Evolutionary conservation across 2,329 filamentous ascomycete species (phyloP), one percentile per base, ranked within the genome.

Genomic region (Monilinia fructigena): DNA sequence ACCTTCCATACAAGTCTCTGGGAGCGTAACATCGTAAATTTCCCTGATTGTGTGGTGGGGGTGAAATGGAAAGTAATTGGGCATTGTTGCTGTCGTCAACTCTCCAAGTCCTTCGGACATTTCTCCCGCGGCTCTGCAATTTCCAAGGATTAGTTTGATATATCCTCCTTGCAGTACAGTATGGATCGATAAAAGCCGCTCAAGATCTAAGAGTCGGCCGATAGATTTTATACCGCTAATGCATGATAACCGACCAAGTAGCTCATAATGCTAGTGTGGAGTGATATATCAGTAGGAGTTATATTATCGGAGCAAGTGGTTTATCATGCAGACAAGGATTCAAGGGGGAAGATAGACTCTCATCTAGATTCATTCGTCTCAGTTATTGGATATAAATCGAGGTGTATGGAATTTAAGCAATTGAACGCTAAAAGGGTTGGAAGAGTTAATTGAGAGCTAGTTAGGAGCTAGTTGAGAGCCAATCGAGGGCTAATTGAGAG

Each of bases 371-470:
- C 20, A 35, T 59, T 35, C 56, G 26, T 59, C 42, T 59, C 42
- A 59, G 16, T 59, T n/a, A 59, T 59, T 48, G 56, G 56, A 48
- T 59, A 26, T 59, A 26, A 35, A 47, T 59, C 56, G 42, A 59
- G 56, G 42, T 59, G 56, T 47, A 59, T 18, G 26, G 31, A 18
- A n/a, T n/a, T 31, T 7, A 35, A 35, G 31, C 31, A 35, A 35
- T 7, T 35, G 31, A 35, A 35, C 31, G 31, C 31, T 35, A 28
- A 28, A 28, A 28, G 28, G 4, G 28, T 28, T 3, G 28, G 28
- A 28, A 35, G 6, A 8, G 31, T 5, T 35, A 35, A 35, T 28
- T 28, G 31, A 7, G 31, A 35, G 31, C 31, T 23, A 23, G 23
- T 6, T 31, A 4, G 31, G 31, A 42, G 40, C 40, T 16, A 42